Evolutionary conservation across 2,329 filamentous ascomycete species (phyloP).

Genomic region (Colletotrichum sp.): DNA sequence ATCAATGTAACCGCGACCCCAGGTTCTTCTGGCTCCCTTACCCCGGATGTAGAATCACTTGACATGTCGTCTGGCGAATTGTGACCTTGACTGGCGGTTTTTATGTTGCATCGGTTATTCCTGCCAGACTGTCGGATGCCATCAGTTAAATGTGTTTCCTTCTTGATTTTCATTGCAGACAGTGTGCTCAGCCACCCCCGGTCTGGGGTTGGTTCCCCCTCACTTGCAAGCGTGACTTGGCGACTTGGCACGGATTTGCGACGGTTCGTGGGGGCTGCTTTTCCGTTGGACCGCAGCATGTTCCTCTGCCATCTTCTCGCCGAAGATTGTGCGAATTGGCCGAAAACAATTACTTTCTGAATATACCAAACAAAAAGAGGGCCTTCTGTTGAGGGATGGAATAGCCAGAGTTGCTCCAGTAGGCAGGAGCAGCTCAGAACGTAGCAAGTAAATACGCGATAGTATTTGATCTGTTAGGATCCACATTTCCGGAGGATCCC

Average conservation of each 20-base stretch:
- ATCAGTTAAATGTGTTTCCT: neutral
- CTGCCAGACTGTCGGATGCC: neutral
- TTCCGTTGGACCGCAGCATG: neutral
- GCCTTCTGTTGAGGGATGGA: fast-evolving
- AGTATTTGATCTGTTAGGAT: neutral
- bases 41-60: neutral
- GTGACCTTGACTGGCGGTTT: neutral
- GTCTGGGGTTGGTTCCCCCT: neutral
- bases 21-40: neutral
- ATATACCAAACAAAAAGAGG: neutral
- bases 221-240: neutral
- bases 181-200: constrained; percentile 15
- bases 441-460: neutral
- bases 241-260: constrained; percentile 7
- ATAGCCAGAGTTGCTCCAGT: neutral
- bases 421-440: neutral
- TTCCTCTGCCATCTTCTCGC: neutral
- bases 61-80: neutral
- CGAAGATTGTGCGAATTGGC: neutral
- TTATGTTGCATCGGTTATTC: constrained; percentile 3
- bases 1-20: neutral
- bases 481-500: neutral
- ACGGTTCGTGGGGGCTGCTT: neutral
- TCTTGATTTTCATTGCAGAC: neutral
- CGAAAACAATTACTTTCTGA: neutral